These are phyloP conservation scores for Coniferiporia sulphurascens DNA, from an alignment of 1,284 basidiomycete genomes.

Conservation along the genomic window DNA sequence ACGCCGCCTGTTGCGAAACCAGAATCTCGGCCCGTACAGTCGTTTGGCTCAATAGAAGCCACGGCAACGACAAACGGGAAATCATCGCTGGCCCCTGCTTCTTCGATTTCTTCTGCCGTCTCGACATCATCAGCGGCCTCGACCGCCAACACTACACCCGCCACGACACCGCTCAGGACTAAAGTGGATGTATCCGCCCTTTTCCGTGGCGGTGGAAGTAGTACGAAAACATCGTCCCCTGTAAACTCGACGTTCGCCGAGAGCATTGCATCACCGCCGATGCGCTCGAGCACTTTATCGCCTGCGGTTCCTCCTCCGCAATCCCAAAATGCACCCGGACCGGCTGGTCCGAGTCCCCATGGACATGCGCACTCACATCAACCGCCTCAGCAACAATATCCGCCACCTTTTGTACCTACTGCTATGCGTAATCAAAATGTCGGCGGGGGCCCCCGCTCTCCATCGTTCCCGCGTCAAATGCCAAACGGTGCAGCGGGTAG, in stretches of 20 bases:
- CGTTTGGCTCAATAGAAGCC: constrained; percentile 26
- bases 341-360: constrained; percentile 10
- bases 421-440: constrained; percentile 37
- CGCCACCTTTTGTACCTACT: constrained; percentile 29
- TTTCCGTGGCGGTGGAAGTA: constrained; percentile 50
- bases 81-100: constrained; percentile 30
- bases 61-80: constrained; percentile 29
- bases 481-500: constrained; percentile 48
- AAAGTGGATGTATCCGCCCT: constrained; percentile 64
- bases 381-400: constrained; percentile 8
- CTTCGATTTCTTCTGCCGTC: constrained; percentile 33
- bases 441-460: constrained; percentile 53
- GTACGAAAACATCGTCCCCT: constrained; percentile 34
- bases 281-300: constrained; percentile 21
- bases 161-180: constrained; percentile 23
- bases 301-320: constrained; percentile 26
- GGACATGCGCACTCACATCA: constrained; percentile 3
- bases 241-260: constrained; percentile 33
- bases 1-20: constrained; percentile 33
- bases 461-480: constrained; percentile 55
- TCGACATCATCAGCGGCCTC: constrained; percentile 27
- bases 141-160: constrained; percentile 27
- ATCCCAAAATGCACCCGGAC: constrained; percentile 27
- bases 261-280: constrained; percentile 37
- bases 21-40: constrained; percentile 17